Evolutionary conservation across 1,139 yeast genomes (phyloP), one percentile per base, ranked within the genome.

Genomic region (Candida buenavistaensis): DNA sequence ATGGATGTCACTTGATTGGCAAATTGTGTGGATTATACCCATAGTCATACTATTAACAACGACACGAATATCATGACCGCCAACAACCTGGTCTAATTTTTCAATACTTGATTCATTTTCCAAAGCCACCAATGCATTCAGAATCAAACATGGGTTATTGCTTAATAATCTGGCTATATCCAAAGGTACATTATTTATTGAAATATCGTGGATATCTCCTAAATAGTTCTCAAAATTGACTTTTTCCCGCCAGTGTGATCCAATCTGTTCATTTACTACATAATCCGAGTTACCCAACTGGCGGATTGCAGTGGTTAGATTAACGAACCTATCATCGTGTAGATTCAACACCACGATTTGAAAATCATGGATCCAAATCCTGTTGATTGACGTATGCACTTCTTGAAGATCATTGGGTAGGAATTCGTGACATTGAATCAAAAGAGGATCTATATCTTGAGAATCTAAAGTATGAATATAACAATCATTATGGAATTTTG

Each of bases 1-100:
- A 17, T 27, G 10, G 19, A 13, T 6, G 13, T 12, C 11, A 14
- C 33, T 17, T 23, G 16, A 15, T 14, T 19, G n/a, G 56, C 50
- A 79, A 74, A 50, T 64, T 78, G 51, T 78, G 84, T 50, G 79
- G 69, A 52, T 80, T 78, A 48, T 79, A 2, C 38, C 38, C 9
- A 40, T 24, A 26, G 37, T 41, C 32, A 39, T 30, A 4, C 30
- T 26, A 26, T 35, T 41, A 7, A 41, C 21, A 3, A 40, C 35
- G 6, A 37, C 32, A 15, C 25, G 32, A 2, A 40, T 86, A n/a
- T 2, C 9, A 21, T 7, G 4, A 15, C 16, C 6, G n/a, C n/a
- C n/a, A n/a, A n/a, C n/a, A n/a, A n/a, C n/a, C n/a, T n/a, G n/a
- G n/a, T n/a, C n/a, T n/a, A n/a, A n/a, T n/a, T n/a, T n/a, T n/a